Percentiles rank a stretch among this genome's conserved stretches.
These are phyloP conservation scores for Trametes polyzona DNA, from an alignment of 1,284 basidiomycete species.

Conservation along the genomic window DNA sequence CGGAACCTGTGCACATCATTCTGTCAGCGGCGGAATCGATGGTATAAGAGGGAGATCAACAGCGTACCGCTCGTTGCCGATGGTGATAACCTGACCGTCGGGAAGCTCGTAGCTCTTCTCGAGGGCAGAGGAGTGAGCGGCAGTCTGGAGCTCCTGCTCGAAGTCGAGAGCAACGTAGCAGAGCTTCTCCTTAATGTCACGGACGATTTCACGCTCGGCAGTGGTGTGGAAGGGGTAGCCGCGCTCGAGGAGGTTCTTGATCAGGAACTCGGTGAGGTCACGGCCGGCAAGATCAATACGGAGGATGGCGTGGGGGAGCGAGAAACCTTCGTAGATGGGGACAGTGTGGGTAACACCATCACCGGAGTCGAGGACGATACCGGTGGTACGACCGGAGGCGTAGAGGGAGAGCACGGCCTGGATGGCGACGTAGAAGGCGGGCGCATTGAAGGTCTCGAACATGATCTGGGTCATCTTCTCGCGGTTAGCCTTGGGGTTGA, in stretches of 20 bases:
- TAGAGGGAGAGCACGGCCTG: slow-evolving; percentile 93
- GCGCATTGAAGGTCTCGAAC: slow-evolving; percentile 96
- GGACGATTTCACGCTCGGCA: slow-evolving; percentile 94
- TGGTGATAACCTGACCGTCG: slow-evolving; percentile 96
- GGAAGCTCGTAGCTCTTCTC: slow-evolving; percentile 98
- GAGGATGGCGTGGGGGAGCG: slow-evolving; percentile 92
- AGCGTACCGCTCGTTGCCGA: slow-evolving; percentile 88
- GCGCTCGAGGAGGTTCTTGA: slow-evolving; percentile 93
- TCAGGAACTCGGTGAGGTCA: slow-evolving; percentile 91
- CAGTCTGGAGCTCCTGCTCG: slow-evolving; percentile 94
- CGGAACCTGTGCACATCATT: slow-evolving; percentile 70
- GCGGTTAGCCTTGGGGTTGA: slow-evolving; percentile 94
- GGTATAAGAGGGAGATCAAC: slow-evolving; percentile 3
- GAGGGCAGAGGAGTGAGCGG: slow-evolving; percentile 88
- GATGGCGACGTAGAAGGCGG: slow-evolving; percentile 93
- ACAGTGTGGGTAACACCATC: slow-evolving; percentile 95
- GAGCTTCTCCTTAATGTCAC: slow-evolving; percentile 98
- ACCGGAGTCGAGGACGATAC: slow-evolving; percentile 94
- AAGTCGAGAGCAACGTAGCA: slow-evolving; percentile 98
- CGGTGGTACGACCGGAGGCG: slow-evolving; percentile 90
- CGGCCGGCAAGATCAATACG: slow-evolving; percentile 95
- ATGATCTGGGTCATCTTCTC: slow-evolving; percentile 99
- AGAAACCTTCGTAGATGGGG: slow-evolving; percentile 95
- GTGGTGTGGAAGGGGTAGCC: slow-evolving; percentile 95
- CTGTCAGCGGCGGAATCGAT: slow-evolving; percentile 1